Evolutionary conservation across 768 basidiomycete species (phyloP), one percentile per base, ranked within the genome.

Genomic region (Mycena maculata): DNA sequence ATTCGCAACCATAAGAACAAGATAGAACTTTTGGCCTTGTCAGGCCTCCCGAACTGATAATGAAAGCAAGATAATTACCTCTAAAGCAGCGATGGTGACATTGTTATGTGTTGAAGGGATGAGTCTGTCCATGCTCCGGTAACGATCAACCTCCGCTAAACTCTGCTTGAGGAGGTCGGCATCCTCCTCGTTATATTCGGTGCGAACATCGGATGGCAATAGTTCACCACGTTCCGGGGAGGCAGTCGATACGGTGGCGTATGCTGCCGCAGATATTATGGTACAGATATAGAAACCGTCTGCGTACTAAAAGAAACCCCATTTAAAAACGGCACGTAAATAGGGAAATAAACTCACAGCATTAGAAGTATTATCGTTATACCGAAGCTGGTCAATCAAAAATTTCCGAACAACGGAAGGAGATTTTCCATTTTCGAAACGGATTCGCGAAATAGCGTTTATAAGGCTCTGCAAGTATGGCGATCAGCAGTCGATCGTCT

Each of bases 91-190:
- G 53, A 93, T 86, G 0, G 98, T 96, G 28, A 99, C 92, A 36
- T 94, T 89, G 75, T 99, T 99, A 72, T 97, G 95, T 52, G 90
- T 90, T 1, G 96, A 97, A 11, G 98, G 95, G 62, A 98, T 96
- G 18, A 99, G 84, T 60, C 96, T 86, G 78, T 99, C 98, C 90
- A 98, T 95, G 73, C 90, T 94, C 62, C 95, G 90, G 80, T 96
- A 97, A 47, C 97, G 87, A 73, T 95, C 93, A 33, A 98, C 88
- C 75, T 97, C 95, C 22, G 89, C 85, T 48, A 91, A 76, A 2
- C 92, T 92, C 71, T 91, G 88, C 71, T 90, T 89, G 53, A 96
- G 77, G 13, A 96, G 82, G 39, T 87, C 86, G 28, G 81, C 81
- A 70, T 93, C 92, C 75, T 94, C 91, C 25, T 82, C 81, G 70